A percentile compares a stretch with the other conserved stretches of the same genome.
phyloP scores from a whole-genome alignment of 225 moss, liverwort and hornwort genomes.

The Antitrichia curtipendula region DNA sequence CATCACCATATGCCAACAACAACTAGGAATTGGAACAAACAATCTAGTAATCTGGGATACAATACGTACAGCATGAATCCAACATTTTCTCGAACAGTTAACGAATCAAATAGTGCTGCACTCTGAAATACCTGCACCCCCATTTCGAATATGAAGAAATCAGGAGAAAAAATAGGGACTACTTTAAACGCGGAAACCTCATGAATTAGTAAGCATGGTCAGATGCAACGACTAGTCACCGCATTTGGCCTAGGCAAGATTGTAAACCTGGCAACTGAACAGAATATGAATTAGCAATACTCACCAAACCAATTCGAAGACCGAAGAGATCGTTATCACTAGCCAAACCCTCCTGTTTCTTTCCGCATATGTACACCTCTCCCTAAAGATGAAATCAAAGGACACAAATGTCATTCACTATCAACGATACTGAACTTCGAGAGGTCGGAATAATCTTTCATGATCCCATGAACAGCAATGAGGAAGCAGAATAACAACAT shows the following conservation, averaged over 20 bases:
- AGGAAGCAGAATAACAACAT: not conserved
- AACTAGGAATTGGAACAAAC: not conserved
- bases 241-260: not conserved
- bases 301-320: constrained; percentile 89
- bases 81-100: constrained; percentile 85
- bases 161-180: not conserved
- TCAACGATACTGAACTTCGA: not conserved
- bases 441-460: not conserved
- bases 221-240: not conserved
- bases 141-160: not conserved
- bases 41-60: not conserved
- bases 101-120: constrained; percentile 89
- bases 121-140: constrained; percentile 81
- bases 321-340: constrained; percentile 57
- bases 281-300: not conserved
- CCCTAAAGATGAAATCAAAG: constrained; percentile 24
- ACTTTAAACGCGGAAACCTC: not conserved
- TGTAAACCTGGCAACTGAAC: not conserved
- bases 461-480: not conserved
- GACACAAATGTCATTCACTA: not conserved
- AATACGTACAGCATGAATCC: constrained; percentile 89
- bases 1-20: not conserved
- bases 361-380: constrained; percentile 71
- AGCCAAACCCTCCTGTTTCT: constrained; percentile 67
- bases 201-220: not conserved